Base-by-base conservation (phyloP, 148 eudicot genomes). In the Rheum nobile region DNA sequence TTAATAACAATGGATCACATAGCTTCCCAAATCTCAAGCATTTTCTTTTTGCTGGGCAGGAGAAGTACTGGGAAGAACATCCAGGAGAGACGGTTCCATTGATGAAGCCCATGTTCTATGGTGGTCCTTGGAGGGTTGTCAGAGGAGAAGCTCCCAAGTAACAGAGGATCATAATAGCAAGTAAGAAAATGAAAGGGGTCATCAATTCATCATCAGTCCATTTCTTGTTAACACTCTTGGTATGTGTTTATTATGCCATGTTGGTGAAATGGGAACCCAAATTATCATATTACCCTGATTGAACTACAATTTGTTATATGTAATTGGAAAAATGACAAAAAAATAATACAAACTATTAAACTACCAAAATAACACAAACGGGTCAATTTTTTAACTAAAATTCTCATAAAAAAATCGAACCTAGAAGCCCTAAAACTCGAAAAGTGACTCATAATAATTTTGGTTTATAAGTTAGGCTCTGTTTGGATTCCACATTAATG, bases 51-150 rank as follows among this genome's bases (percentile, higher is more conserved):
- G 44, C 24, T 77, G 47, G 31, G 78, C 89, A 93, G 98, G 98
- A 90, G 82, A 93, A 87, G 74, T 90, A 86, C 77, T 93, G 96
- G 94, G 96, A 93, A 83, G 94, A 89, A 8, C 98, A 90, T 79
- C 98, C 96, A 6, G 98, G 96, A 22, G 77, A 87, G 71, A 81
- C 39, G 4, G 96, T 90, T 74, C 94, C 98, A 31, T 63, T 93
- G 32, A 93, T 93, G 98, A 83, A 84, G 79, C 98, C 98, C 13
- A 86, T 75, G 79, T 93, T 90, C 78, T 93, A 93, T 61, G 78
- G 81, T 44, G 96, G 96, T 54, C 98, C 98, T 77, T 93, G 98
- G 98, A 93, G 83, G 82, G 86, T 93, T 38, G 71, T 82, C 61
- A 83, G 85, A 86, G 98, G 96, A 42, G 87, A 89, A 4, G 89